Percentiles rank a stretch among this genome's conserved stretches.
These are phyloP conservation scores for Eimeria maxima DNA, from an alignment of 169 alveolate genomes.

Conservation along the genomic window DNA sequence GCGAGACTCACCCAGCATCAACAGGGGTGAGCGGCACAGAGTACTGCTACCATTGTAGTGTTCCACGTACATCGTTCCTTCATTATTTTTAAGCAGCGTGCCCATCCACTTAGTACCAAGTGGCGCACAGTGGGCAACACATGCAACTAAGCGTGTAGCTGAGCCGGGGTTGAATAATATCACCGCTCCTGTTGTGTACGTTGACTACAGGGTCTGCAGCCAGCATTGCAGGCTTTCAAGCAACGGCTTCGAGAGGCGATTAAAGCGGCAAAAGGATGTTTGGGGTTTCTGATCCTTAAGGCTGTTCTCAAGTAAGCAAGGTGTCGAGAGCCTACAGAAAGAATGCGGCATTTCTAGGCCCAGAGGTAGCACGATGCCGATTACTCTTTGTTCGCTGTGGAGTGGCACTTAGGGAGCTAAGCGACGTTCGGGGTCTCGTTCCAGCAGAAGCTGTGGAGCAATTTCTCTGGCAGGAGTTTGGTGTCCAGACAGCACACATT, in stretches of 20 bases:
- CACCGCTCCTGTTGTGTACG: neutral
- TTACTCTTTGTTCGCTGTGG: slow-evolving; percentile 2
- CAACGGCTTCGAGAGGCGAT: slow-evolving; percentile 67
- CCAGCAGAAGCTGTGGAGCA: slow-evolving; percentile 73
- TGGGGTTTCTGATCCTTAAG: slow-evolving; percentile 51
- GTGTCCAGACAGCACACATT: slow-evolving; percentile 56
- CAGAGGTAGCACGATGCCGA: neutral
- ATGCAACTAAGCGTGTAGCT: neutral
- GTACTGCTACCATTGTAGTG: neutral
- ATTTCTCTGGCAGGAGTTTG: slow-evolving; percentile 64
- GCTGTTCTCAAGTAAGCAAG: slow-evolving; percentile 59
- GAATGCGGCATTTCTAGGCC: neutral
- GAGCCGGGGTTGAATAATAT: neutral
- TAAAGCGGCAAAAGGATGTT: slow-evolving; percentile 33
- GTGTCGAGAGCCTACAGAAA: neutral
- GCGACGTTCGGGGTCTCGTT: slow-evolving; percentile 68
- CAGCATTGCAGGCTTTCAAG: slow-evolving; percentile 69
- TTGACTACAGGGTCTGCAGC: neutral
- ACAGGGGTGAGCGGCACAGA: neutral
- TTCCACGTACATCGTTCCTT: neutral
- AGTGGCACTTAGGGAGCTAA: slow-evolving; percentile 56
- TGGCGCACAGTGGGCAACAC: neutral
- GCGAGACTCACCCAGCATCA: neutral
- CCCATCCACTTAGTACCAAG: neutral
- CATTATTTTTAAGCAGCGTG: neutral